Conservation (phyloP, 306 rosid genomes). For the Vigna hirtella region DNA sequence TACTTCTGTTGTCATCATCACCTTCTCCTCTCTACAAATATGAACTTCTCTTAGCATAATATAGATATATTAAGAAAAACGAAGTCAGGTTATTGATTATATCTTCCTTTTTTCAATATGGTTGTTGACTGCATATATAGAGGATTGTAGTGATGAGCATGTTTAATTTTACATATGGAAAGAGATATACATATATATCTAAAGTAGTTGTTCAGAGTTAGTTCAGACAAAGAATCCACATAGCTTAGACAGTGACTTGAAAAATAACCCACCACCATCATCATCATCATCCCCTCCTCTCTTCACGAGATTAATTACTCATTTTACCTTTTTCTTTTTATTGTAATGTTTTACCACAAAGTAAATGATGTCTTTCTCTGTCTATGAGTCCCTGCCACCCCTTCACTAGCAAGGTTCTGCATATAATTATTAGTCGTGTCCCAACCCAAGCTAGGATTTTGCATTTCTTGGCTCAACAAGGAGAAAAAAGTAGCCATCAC, state of each 20-base stretch:
- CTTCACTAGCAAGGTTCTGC: conserved; percentile 49
- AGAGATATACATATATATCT: conserved; percentile 19
- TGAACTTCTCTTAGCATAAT: conserved; percentile 1
- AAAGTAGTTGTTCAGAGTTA: conserved; percentile 56
- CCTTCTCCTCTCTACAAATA: conserved; percentile 43
- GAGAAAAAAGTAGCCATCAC: conserved; percentile 40
- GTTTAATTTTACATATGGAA: conserved; percentile 21
- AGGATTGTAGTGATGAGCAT: conserved; percentile 38
- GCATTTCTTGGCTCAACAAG: conserved; percentile 20
- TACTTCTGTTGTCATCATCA: conserved; percentile 54
- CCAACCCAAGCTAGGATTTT: conserved; percentile 19
- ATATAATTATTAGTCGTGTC: conserved; percentile 44
- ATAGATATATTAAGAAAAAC: conserved; percentile 28
- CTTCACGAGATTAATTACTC: conserved; percentile 42
- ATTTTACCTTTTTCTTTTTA: neutral
- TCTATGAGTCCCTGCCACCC: conserved; percentile 44
- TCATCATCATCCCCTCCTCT: conserved; percentile 51
- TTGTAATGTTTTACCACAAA: conserved; percentile 6
- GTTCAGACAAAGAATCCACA: conserved; percentile 69
- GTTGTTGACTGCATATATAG: conserved; percentile 50
- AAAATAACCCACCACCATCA: conserved; percentile 53
- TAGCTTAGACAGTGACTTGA: conserved; percentile 66
- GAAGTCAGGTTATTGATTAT: conserved; percentile 41
- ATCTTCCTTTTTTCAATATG: conserved; percentile 44
- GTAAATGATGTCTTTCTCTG: conserved; percentile 55